Conservation (phyloP, 257 asterid genomes). For the Solanum bulbocastanum region DNA sequence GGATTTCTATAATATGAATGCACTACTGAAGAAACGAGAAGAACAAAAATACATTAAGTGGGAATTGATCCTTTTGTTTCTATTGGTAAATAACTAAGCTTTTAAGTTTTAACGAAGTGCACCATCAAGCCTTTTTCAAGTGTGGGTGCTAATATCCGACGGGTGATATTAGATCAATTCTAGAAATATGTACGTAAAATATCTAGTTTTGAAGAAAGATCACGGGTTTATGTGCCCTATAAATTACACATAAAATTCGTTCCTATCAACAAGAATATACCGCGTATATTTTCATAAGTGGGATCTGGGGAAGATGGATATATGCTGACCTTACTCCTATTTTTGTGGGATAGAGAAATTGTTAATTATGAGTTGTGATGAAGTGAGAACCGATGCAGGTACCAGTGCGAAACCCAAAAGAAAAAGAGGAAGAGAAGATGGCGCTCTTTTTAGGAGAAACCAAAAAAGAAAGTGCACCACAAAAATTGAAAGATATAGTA, state of each 20-base stretch:
- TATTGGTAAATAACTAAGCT: not conserved
- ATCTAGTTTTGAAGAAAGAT: not conserved
- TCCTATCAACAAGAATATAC: not conserved
- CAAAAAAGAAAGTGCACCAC: not conserved
- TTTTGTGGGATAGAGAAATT: not conserved
- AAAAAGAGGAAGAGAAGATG: no score
- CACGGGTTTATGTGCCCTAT: rapidly evolving
- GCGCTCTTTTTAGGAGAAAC: not conserved
- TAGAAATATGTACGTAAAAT: no score
- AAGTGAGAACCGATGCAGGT: rapidly evolving
- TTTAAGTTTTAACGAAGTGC: not conserved
- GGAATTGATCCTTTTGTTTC: not conserved
- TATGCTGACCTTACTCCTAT: no score
- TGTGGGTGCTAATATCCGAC: not conserved
- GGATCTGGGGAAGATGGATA: rapidly evolving
- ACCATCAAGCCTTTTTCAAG: not conserved
- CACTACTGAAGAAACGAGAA: not conserved
- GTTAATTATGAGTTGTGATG: no score
- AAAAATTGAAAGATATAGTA: not conserved
- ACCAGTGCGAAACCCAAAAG: no score
- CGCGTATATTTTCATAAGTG: not conserved
- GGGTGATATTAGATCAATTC: not conserved
- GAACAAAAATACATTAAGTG: no score
- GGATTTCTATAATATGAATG: not conserved
- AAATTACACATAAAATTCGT: no score